Conservation (phyloP, 768 basidiomycete species). For the Agrocybe chaxingu region DNA sequence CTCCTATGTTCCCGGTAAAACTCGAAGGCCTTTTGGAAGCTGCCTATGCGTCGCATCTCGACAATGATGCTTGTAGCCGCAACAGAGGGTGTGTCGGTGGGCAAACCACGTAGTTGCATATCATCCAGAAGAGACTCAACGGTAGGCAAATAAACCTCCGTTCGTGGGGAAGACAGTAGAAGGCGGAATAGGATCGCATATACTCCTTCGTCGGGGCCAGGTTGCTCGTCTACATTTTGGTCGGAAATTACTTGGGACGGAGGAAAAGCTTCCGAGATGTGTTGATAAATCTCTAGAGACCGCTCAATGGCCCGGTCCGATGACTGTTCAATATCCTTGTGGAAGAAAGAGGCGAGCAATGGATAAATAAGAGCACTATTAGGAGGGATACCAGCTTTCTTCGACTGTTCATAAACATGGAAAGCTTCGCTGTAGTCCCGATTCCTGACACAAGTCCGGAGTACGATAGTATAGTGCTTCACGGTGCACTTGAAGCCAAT, state of each 20-base stretch:
- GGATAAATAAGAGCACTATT: slow-evolving; percentile 52
- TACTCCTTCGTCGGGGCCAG: slow-evolving; percentile 47
- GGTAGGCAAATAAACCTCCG: slow-evolving; percentile 44
- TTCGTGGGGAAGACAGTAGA: slow-evolving; percentile 39
- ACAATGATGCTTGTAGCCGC: slow-evolving; percentile 56
- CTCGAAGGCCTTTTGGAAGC: slow-evolving; percentile 56
- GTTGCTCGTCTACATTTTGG: neutral
- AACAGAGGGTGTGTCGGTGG: slow-evolving; percentile 38
- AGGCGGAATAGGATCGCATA: slow-evolving; percentile 54
- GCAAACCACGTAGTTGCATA: slow-evolving; percentile 53
- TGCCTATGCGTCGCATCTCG: slow-evolving; percentile 60
- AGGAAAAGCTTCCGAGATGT: too few relatives aligned
- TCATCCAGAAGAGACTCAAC: slow-evolving; percentile 57
- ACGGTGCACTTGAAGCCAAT: slow-evolving; percentile 38
- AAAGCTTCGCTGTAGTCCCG: slow-evolving; percentile 39
- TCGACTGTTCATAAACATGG: slow-evolving; percentile 46
- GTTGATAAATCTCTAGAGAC: too few relatives aligned
- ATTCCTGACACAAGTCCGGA: slow-evolving; percentile 44
- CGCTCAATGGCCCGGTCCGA: slow-evolving; percentile 12
- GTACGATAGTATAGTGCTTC: slow-evolving; percentile 52
- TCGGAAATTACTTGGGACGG: too few relatives aligned
- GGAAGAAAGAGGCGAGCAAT: slow-evolving; percentile 30
- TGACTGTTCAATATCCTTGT: slow-evolving; percentile 19
- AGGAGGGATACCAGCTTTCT: slow-evolving; percentile 39
- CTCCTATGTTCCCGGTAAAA: slow-evolving; percentile 48